Percentiles rank a stretch among this genome's conserved stretches.
These are phyloP conservation scores for Gracilaria domingensis DNA, from an alignment of 23 red algal genomes.

Conservation along the genomic window DNA sequence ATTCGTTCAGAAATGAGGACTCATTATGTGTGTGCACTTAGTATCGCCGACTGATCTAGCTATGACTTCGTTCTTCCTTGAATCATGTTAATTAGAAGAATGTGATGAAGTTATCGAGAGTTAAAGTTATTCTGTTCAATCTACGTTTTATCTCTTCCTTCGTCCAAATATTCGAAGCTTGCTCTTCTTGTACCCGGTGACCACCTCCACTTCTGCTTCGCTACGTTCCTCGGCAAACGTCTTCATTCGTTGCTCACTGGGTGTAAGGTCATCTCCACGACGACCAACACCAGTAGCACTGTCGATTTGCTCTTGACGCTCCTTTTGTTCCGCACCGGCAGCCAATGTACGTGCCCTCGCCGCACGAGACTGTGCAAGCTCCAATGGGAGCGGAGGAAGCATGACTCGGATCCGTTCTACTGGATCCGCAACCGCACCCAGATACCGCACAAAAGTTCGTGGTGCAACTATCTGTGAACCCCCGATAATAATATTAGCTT, in stretches of 20 bases:
- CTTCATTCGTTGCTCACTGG: not conserved
- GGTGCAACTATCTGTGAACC: conserved; percentile 77
- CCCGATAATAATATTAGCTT: conserved; percentile 73
- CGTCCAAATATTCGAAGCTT: conserved; percentile 57
- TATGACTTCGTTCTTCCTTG: not conserved
- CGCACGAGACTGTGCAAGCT: conserved; percentile 66
- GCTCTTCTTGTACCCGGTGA: conserved; percentile 65
- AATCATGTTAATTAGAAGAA: too few relatives aligned
- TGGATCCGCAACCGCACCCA: conserved; percentile 70
- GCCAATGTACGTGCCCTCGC: conserved; percentile 44
- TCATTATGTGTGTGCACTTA: too few relatives aligned
- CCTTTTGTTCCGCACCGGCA: conserved; percentile 45
- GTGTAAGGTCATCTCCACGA: not conserved
- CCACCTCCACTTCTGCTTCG: conserved; percentile 53
- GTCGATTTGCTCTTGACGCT: not conserved
- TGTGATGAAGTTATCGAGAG: not conserved
- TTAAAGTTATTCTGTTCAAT: not conserved
- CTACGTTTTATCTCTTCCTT: conserved; percentile 26
- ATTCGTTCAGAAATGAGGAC: not conserved
- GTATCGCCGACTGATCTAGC: not conserved
- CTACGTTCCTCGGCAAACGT: conserved; percentile 31
- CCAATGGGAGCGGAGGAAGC: conserved; percentile 73
- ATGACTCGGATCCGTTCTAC: conserved; percentile 73
- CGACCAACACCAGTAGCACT: not conserved
- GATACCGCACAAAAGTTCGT: conserved; percentile 30